These are phyloP conservation scores for Pseudocercospora pini-densiflorae DNA, from an alignment of 2,329 filamentous ascomycete genomes.

Conservation along the genomic window DNA sequence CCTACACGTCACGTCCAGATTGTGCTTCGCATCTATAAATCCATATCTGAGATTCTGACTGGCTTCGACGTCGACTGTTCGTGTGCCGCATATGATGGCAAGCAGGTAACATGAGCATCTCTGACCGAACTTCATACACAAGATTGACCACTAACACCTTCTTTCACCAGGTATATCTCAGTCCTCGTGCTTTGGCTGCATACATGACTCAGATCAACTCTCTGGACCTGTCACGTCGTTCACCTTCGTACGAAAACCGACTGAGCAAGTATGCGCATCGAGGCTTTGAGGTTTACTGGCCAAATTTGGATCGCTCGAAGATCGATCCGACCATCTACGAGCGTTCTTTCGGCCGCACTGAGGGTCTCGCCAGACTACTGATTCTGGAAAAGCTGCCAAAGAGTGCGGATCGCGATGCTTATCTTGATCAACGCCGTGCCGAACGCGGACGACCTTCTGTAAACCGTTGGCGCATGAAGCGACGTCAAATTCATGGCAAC, in stretches of 20 bases:
- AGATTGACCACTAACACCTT: not conserved
- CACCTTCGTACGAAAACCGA: conserved; percentile 85
- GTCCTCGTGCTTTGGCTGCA: conserved; percentile 75
- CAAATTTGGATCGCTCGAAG: conserved; percentile 71
- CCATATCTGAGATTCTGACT: conserved; percentile 80
- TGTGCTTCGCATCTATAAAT: conserved; percentile 83
- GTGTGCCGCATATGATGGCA: conserved; percentile 78
- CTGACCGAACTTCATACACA: too few species aligned
- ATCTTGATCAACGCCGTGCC: conserved; percentile 69
- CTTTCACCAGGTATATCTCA: conserved; percentile 65
- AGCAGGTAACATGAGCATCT: conserved; percentile 50
- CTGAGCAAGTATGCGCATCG: conserved; percentile 83
- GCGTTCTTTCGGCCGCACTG: conserved; percentile 73
- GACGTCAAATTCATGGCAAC: conserved; percentile 63
- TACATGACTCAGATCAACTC: conserved; percentile 84
- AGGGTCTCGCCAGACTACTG: conserved; percentile 77
- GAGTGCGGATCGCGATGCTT: conserved; percentile 68
- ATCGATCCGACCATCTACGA: conserved; percentile 89
- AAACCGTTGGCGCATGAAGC: conserved; percentile 48
- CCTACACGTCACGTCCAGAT: conserved; percentile 85
- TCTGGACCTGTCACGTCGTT: conserved; percentile 77
- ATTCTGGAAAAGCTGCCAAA: conserved; percentile 80
- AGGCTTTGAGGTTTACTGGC: conserved; percentile 84
- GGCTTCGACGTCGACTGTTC: conserved; percentile 89
- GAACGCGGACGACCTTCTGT: conserved; percentile 72